Conservation (phyloP, 2,329 filamentous ascomycete species). For the Alternaria gaisen region DNA sequence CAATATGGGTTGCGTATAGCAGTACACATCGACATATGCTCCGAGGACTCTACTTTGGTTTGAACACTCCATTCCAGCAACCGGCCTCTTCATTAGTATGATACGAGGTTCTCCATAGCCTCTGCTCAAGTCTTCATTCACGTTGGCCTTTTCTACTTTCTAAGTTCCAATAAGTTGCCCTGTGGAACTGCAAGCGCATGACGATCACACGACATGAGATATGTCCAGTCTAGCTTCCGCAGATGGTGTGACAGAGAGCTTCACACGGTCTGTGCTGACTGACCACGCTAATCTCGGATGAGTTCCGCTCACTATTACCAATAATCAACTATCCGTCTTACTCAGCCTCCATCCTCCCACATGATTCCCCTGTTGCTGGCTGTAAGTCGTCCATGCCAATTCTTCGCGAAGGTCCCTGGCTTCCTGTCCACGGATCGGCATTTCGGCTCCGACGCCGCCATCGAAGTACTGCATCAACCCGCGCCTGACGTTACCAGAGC, state of each 20-base stretch:
- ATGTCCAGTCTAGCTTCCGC: neutral
- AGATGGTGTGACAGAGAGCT: constrained; percentile 1
- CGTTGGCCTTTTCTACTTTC: neutral
- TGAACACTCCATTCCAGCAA: neutral
- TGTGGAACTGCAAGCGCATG: constrained; percentile 1
- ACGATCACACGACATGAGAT: constrained; percentile 2
- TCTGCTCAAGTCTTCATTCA: neutral
- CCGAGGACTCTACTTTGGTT: neutral
- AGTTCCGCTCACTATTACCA: constrained; percentile 21
- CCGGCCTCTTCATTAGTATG: neutral
- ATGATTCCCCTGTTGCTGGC: constrained; percentile 12
- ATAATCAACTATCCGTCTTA: constrained; percentile 31
- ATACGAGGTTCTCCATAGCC: neutral
- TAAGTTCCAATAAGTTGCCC: neutral
- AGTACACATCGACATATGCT: neutral
- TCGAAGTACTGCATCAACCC: constrained; percentile 7
- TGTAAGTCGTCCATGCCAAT: constrained; percentile 7
- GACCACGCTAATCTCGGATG: constrained; percentile 19
- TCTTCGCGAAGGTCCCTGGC: constrained; percentile 3
- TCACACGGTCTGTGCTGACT: constrained; percentile 16
- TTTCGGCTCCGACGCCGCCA: neutral
- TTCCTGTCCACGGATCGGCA: constrained; percentile 6
- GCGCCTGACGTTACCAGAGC: constrained; percentile 22
- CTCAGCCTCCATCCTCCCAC: constrained; percentile 25
- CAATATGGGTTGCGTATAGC: neutral